Conservation (phyloP, 2,329 filamentous ascomycete genomes). For the Ophiocordyceps camponoti-floridani region DNA sequence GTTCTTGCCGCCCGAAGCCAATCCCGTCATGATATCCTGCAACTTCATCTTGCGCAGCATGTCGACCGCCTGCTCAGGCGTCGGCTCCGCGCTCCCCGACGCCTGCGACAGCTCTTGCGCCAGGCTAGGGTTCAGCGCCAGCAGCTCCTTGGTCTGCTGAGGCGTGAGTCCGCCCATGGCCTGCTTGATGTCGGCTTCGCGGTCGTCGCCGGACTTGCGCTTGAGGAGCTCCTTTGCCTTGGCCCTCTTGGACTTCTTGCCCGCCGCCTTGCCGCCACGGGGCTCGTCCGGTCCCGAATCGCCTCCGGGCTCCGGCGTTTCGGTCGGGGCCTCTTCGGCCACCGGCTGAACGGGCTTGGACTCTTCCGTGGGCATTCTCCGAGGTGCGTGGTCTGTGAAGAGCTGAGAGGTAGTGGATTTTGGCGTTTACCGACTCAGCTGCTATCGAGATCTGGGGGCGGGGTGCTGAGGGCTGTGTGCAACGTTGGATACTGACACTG, state of each 20-base stretch:
- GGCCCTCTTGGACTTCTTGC: slow-evolving; percentile 45
- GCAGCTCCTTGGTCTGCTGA: slow-evolving; percentile 45
- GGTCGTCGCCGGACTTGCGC: slow-evolving; percentile 14
- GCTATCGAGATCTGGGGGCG: too few relatives aligned
- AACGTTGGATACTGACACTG: too few relatives aligned
- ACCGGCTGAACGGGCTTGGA: slow-evolving; percentile 42
- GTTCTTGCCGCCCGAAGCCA: slow-evolving; percentile 69
- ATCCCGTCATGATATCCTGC: slow-evolving; percentile 55
- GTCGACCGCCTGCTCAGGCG: slow-evolving; percentile 26
- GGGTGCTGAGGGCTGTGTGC: too few relatives aligned
- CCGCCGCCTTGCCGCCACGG: slow-evolving; percentile 34
- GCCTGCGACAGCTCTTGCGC: slow-evolving; percentile 34
- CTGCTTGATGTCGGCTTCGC: slow-evolving; percentile 25
- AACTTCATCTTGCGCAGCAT: slow-evolving; percentile 45
- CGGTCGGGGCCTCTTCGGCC: slow-evolving; percentile 28
- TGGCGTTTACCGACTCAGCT: too few relatives aligned
- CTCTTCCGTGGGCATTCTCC: slow-evolving; percentile 34
- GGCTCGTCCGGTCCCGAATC: slow-evolving; percentile 32
- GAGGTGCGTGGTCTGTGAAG: neutral
- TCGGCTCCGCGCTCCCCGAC: slow-evolving; percentile 16
- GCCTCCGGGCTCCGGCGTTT: slow-evolving; percentile 27
- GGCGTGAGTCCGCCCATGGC: slow-evolving; percentile 34
- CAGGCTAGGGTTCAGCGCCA: slow-evolving; percentile 55
- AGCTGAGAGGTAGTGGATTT: neutral
- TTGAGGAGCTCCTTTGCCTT: slow-evolving; percentile 29